Conservation (phyloP, 129 eudicot species). For the Scalesia atractyloides region DNA sequence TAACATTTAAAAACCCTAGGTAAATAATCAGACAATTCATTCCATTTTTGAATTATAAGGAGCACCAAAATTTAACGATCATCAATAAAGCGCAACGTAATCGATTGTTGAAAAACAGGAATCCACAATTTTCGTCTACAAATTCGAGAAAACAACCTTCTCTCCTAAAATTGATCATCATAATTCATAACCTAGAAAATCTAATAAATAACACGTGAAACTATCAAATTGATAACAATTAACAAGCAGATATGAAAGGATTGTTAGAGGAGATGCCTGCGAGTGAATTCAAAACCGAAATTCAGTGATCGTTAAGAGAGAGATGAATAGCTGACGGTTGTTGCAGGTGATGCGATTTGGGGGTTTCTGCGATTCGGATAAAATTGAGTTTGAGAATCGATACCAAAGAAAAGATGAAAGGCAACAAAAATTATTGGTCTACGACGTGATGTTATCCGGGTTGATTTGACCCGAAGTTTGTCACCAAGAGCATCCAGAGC, state of each 20-base stretch:
- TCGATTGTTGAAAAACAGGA: neutral
- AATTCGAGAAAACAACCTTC: neutral
- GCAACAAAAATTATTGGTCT: neutral
- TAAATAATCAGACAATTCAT: neutral
- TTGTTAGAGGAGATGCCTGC: slow-evolving; percentile 17
- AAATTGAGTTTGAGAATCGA: slow-evolving; percentile 6
- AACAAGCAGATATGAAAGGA: neutral
- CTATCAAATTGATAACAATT: neutral
- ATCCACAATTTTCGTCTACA: neutral
- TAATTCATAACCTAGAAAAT: neutral
- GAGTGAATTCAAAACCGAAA: slow-evolving; percentile 7
- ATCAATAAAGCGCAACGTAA: neutral
- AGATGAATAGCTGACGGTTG: neutral
- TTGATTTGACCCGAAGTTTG: neutral
- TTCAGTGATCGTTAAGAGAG: neutral
- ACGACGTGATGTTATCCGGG: neutral
- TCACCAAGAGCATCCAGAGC: no score
- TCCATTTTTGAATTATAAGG: neutral
- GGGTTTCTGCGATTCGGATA: neutral
- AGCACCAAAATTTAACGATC: slow-evolving; percentile 1
- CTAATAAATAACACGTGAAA: slow-evolving; percentile 13
- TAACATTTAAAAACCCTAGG: neutral
- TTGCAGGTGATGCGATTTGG: neutral
- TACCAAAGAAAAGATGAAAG: slow-evolving; percentile 8
- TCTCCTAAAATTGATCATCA: slow-evolving; percentile 10